Conservation (phyloP, 179 eudicot species). For the Spinacia oleracea region DNA sequence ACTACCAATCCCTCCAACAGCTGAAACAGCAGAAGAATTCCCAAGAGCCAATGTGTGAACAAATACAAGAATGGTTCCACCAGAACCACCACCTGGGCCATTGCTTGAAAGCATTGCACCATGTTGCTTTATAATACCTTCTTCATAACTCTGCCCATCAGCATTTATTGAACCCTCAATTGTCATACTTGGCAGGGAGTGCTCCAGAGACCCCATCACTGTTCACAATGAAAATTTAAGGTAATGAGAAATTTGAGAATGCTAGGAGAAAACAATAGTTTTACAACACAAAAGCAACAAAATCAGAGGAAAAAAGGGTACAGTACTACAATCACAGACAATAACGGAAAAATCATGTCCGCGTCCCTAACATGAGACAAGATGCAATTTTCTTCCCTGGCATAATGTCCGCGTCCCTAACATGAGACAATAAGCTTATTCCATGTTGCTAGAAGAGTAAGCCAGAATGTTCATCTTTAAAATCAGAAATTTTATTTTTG, state of each 20-base stretch:
- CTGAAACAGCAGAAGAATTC: slow-evolving; percentile 57
- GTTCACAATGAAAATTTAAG: slow-evolving; percentile 22
- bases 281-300: not conserved
- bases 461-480: not conserved
- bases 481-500: not conserved
- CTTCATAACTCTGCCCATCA: slow-evolving; percentile 78
- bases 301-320: not conserved
- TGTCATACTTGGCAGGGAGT: slow-evolving; percentile 62
- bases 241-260: slow-evolving; percentile 6
- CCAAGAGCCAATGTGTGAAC: slow-evolving; percentile 59
- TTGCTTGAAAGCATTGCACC: slow-evolving; percentile 26
- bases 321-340: not conserved
- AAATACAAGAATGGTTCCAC: slow-evolving; percentile 93
- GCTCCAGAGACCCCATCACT: slow-evolving; percentile 98
- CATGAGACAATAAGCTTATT: not conserved
- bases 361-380: not conserved
- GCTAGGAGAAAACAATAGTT: not conserved
- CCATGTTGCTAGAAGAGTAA: not conserved
- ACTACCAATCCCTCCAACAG: slow-evolving; percentile 85
- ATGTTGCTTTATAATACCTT: slow-evolving; percentile 34
- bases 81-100: slow-evolving; percentile 97
- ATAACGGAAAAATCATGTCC: not conserved
- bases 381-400: not conserved
- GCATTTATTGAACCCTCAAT: slow-evolving; percentile 70
- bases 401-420: not conserved